These are phyloP conservation scores for Phanerochaete carnosa DNA, from an alignment of 768 basidiomycete genomes.

Conservation along the genomic window DNA sequence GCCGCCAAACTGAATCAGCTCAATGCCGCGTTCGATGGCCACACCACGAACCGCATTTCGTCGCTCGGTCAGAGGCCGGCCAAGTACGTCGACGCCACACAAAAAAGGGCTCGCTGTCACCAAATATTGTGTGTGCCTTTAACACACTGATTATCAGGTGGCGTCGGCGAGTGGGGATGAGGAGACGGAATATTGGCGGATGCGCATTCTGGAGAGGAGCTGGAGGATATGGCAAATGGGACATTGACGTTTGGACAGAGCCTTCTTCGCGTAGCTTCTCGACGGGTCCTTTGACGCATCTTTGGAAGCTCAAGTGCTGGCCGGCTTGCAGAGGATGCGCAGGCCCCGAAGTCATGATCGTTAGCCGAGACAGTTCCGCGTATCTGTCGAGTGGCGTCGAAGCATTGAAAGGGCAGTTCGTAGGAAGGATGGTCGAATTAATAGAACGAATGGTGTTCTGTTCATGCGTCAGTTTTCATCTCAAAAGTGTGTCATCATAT, in stretches of 20 bases:
- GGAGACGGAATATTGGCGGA: constrained; percentile 52
- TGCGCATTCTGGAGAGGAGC: constrained; percentile 46
- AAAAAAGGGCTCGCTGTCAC: constrained; percentile 30
- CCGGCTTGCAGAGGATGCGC: constrained; percentile 26
- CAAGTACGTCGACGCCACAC: constrained; percentile 44
- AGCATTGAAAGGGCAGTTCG: constrained; percentile 33
- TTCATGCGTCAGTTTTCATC: not conserved
- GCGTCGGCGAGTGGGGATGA: constrained; percentile 46
- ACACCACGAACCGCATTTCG: constrained; percentile 37
- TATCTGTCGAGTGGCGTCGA: constrained; percentile 39
- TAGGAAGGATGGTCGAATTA: constrained; percentile 37
- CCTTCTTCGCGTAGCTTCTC: constrained; percentile 27
- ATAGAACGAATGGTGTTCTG: constrained; percentile 34
- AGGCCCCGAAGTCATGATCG: constrained; percentile 40
- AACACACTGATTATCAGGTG: constrained; percentile 41
- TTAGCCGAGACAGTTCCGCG: constrained; percentile 45
- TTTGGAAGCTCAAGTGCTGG: constrained; percentile 23
- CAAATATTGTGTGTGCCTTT: constrained; percentile 33
- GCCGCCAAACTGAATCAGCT: no score
- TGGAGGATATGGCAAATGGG: constrained; percentile 37
- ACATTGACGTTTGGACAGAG: constrained; percentile 35
- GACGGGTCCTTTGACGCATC: constrained; percentile 27
- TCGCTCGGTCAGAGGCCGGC: constrained; percentile 34
- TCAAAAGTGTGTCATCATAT: not conserved
- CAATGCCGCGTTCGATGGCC: constrained; percentile 35